Base-by-base conservation (phyloP, 805 yeast species). In the Hanseniaspora hatyaiensis region DNA sequence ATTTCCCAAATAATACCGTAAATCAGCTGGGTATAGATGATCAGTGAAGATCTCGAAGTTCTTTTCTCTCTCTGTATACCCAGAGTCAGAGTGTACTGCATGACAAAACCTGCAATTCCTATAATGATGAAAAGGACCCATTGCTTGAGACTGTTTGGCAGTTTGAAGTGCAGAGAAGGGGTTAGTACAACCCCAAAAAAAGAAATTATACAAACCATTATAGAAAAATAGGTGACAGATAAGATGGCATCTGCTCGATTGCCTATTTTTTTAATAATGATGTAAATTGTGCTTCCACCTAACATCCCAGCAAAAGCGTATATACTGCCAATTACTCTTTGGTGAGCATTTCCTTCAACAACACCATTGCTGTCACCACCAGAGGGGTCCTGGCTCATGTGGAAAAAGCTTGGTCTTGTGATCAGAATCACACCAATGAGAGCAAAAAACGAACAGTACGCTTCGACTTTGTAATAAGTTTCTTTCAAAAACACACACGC, bases 1-100 rank as follows among this genome's bases (percentile, higher is more conserved):
- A 75, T 65, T 59, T 87, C 96, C 76, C 88, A 79, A 28, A 82
- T 50, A 15, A 85, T 65, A 0, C 95, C 89, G 64, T 80, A 85
- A 1, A 87, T 65, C 70, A 87, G 72, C 57, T 80, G 84, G 1
- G 87, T 71, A 59, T 88, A 88, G 2, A 74, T 65, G 76, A 85
- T 78, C 51, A 83, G 70, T 11, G 88, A 71, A 0, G 87, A 84
- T 49, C 82, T 71, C 3, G 86, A 77, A 0, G 95, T 94, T 51
- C 70, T 72, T 45, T 68, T 67, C 52, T 83, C 95, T 47, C 84
- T 68, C 60, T 85, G 94, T 43, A 87, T 73, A 0, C 95, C 96
- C 8, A 84, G 77, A 0, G 96, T 83, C 40, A 83, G 63, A 31
- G 80, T 65, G 56, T 78, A 79, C 61, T 88, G 96, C 79, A 81